Base-by-base conservation (phyloP, 108 stramenopile species). In the Pinguiococcus pyrenoidosus region DNA sequence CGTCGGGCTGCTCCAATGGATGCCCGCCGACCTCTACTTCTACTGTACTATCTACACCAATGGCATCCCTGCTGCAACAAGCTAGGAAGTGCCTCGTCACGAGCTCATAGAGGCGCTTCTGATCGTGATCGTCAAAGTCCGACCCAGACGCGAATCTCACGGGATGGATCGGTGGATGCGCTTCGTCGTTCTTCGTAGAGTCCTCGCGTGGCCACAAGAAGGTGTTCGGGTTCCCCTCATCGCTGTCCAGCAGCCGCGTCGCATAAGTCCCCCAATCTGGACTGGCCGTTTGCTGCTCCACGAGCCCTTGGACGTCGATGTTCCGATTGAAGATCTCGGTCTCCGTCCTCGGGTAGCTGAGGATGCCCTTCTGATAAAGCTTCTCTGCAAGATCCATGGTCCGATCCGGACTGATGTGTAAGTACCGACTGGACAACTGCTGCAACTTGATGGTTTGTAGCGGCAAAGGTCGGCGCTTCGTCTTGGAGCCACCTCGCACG, bases 111-210 rank as follows among this genome's bases (percentile, higher is more conserved):
- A 96, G 66, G 20, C 68, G 73, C 37, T 77, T 44, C 56, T 89
- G 80, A 4, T 25, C 23, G 20, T 54, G 12, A 17, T 54, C 8
- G 30, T 32, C 30, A n/a, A n/a, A n/a, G n/a, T n/a, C n/a, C n/a
- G n/a, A n/a, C n/a, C n/a, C n/a, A n/a, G n/a, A n/a, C n/a, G n/a
- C n/a, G n/a, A n/a, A n/a, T n/a, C n/a, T 89, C 33, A 82, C 85
- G 4, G 96, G 96, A 38, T 92, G 90, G 64, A 99, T 99, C 43
- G 96, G 92, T 33, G 96, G 93, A 63, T 99, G 96, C 1, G 96
- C 96, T 34, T 93, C 69, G 46, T 99, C 96, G 62, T 96, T 89
- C 30, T 89, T 62, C 53, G 69, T 73, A 6, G 80, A 80, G 0
- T 66, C 47, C 4, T 51, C 29, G 23, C 78, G 80, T 29, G 49